Conservation (phyloP, 2,329 filamentous ascomycete genomes). For the Hypomyces perniciosus region DNA sequence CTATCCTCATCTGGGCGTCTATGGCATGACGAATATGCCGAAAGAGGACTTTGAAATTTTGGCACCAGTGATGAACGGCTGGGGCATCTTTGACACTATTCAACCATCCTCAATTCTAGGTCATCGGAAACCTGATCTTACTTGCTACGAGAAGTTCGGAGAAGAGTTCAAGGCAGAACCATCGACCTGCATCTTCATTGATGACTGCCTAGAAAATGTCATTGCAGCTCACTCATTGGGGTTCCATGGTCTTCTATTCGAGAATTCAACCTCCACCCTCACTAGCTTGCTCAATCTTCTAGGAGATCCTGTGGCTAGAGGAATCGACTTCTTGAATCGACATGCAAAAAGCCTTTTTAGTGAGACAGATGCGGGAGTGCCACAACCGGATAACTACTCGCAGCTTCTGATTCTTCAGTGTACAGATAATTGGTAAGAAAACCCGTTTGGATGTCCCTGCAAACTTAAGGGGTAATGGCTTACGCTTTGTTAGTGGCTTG, state of each 20-base stretch:
- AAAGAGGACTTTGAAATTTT: not conserved
- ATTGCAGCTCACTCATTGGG: slow-evolving; percentile 1
- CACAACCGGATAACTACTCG: slow-evolving; percentile 3
- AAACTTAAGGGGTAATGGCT: not conserved
- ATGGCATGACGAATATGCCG: slow-evolving; percentile 6
- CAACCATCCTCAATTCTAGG: not conserved
- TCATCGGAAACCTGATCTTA: not conserved
- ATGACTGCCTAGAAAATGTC: not conserved
- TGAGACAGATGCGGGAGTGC: not conserved
- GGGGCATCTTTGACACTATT: slow-evolving; percentile 4
- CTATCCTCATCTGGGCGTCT: not conserved
- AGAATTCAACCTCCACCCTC: not conserved
- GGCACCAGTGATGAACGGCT: not conserved
- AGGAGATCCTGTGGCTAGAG: not conserved
- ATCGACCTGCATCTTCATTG: not conserved
- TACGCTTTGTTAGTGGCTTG: not conserved
- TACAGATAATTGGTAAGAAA: not conserved
- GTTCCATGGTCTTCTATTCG: not conserved
- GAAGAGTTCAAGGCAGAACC: not conserved
- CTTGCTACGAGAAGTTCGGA: not conserved
- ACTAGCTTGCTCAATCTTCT: not conserved
- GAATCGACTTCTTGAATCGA: not conserved
- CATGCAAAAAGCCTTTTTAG: not conserved
- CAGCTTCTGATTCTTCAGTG: slow-evolving; percentile 5
- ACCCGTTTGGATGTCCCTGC: not conserved